phyloP scores from a whole-genome alignment of 768 basidiomycete species.

The Solioccasus polychromus region DNA sequence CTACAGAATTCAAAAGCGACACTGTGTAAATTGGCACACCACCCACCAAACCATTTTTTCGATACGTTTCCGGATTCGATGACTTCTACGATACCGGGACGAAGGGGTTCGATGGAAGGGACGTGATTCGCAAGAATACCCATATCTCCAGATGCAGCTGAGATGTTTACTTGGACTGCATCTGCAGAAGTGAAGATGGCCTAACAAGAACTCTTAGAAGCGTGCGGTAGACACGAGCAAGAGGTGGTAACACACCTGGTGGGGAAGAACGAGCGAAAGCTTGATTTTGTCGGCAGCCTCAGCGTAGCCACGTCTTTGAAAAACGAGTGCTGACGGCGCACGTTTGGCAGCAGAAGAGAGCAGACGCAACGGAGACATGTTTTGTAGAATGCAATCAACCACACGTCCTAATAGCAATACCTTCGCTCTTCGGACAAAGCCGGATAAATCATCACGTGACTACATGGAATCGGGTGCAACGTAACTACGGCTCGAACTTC shows the following conservation, averaged over 20 bases:
- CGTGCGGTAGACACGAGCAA: background rate
- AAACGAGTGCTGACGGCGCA: slow-evolving; percentile 46
- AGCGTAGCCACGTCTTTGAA: slow-evolving; percentile 83
- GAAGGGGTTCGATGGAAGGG: slow-evolving; percentile 92
- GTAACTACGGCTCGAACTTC: slow-evolving; percentile 26
- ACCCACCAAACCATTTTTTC: slow-evolving; percentile 98
- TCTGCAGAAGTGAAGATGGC: slow-evolving; percentile 87
- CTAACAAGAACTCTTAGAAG: slow-evolving; percentile 41
- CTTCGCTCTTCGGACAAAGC: slow-evolving; percentile 24
- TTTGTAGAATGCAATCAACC: slow-evolving; percentile 6
- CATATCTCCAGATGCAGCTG: slow-evolving; percentile 96
- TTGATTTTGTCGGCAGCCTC: slow-evolving; percentile 89
- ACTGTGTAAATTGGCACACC: background rate
- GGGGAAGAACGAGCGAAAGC: slow-evolving; percentile 90
- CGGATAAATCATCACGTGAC: slow-evolving; percentile 28
- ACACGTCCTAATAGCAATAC: background rate
- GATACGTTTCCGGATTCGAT: slow-evolving; percentile 73
- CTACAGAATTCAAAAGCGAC: slow-evolving; percentile 40
- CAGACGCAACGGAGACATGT: slow-evolving; percentile 77
- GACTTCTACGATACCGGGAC: slow-evolving; percentile 93
- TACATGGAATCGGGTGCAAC: too few species aligned
- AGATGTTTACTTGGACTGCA: slow-evolving; percentile 93
- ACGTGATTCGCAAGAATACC: slow-evolving; percentile 99
- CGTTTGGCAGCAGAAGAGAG: slow-evolving; percentile 62
- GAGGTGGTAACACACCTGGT: slow-evolving; percentile 71